These are phyloP conservation scores for Oxytropis ochrocephala DNA, from an alignment of 306 rosid genomes.

Conservation along the genomic window DNA sequence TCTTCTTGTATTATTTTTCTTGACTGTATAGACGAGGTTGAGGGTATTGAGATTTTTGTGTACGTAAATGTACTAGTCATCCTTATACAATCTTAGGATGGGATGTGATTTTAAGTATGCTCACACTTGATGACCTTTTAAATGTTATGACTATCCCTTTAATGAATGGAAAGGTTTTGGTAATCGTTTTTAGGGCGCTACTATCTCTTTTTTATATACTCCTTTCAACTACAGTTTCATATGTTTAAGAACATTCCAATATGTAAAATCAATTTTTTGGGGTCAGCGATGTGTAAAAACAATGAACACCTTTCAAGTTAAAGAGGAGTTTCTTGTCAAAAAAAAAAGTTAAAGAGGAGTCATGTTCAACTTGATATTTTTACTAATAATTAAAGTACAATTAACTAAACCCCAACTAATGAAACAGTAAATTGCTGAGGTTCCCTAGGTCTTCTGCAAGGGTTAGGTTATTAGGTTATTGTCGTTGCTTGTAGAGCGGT, in stretches of 20 bases:
- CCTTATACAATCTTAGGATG: neutral
- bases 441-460: no score
- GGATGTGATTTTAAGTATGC: neutral
- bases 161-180: neutral
- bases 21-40: slow-evolving; percentile 4
- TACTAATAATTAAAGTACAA: neutral
- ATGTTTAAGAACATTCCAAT: neutral
- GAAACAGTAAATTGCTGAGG: no score
- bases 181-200: neutral
- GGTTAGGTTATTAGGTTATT: no score
- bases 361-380: neutral
- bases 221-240: neutral
- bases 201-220: neutral
- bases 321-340: no score
- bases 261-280: no score
- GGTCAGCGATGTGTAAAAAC: neutral
- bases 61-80: slow-evolving; percentile 6
- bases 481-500: no score
- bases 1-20: neutral
- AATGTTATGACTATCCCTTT: neutral
- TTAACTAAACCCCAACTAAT: no score
- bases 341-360: neutral
- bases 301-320: neutral
- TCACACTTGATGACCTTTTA: neutral
- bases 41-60: slow-evolving; percentile 14